Base-by-base conservation (phyloP, 768 basidiomycete species). In the Psilocybe cubensis region DNA sequence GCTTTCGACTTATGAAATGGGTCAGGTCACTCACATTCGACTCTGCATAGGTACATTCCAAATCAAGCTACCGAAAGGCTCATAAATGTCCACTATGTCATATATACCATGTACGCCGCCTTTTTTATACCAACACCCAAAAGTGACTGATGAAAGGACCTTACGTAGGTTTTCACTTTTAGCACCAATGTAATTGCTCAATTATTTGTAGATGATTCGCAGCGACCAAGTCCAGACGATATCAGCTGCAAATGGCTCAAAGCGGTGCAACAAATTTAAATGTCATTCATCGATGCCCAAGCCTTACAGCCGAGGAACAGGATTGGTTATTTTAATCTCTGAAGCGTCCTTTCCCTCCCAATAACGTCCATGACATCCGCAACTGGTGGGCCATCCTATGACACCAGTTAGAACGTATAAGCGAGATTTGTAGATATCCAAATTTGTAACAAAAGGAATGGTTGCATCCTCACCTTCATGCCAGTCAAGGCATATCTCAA, bases 401-500 rank as follows among this genome's bases (percentile, higher is more conserved):
- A 56, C 14, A 49, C 50, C n/a, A n/a, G n/a, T n/a, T n/a, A n/a
- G n/a, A n/a, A n/a, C n/a, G n/a, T n/a, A n/a, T n/a, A n/a, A n/a
- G n/a, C n/a, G n/a, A n/a, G n/a, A n/a, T n/a, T n/a, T n/a, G n/a
- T n/a, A 25, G 46, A 56, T 42, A 24, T 33, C 56, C 5, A 25
- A 23, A 3, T 45, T 38, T 20, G 20, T 23, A 9, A 44, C 3
- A 31, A 42, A 28, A 33, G 23, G 17, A 12, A 46, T 29, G 0
- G 21, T 20, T 45, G 12, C 29, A 27, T 25, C 66, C 80, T n/a
- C 54, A 89, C 95, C 84, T 91, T 94, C 75, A 86, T 83, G 2
- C 88, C 95, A 1, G 89, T 94, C 62, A 97, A 68, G 3, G 89
- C 90, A 66, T 91, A 84, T 51, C 96, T 74, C 49, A 96, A 70